Evolutionary conservation across 106 monocot genomes (phyloP).

Genomic region (Platanthera zijinensis): DNA sequence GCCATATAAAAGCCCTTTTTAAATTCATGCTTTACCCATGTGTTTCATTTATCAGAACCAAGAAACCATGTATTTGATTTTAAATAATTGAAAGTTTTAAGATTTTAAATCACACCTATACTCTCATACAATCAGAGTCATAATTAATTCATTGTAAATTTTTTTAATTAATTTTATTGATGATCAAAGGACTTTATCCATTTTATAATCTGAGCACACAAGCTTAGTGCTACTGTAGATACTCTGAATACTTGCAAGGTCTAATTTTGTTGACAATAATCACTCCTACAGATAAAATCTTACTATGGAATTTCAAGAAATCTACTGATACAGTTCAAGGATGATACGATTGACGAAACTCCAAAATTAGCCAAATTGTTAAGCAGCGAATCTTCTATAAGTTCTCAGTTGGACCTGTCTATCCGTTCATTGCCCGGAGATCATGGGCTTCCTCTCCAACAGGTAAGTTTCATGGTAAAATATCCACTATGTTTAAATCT

Average conservation of each 20-base stretch:
- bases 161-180: no score
- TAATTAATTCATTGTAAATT: no score
- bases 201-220: no score
- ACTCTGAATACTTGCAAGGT: background rate
- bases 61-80: no score
- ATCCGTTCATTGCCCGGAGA: slow-evolving; percentile 81
- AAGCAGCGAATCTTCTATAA: slow-evolving; percentile 75
- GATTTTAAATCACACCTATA: no score
- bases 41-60: no score
- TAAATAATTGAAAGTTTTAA: no score
- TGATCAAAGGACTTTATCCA: no score
- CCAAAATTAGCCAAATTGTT: slow-evolving; percentile 58
- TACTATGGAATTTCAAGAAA: slow-evolving; percentile 86
- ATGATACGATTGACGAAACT: slow-evolving; percentile 88
- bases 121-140: no score
- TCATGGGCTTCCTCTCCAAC: slow-evolving; percentile 89
- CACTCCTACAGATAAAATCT: slow-evolving; percentile 59
- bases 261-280: background rate
- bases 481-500: background rate
- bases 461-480: slow-evolving; percentile 29
- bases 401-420: slow-evolving; percentile 79
- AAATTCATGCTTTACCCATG: no score
- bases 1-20: no score
- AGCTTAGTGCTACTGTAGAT: background rate
- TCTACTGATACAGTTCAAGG: slow-evolving; percentile 85